Base-by-base conservation (phyloP, 768 basidiomycete species). In the Gautieria morchelliformis region DNA sequence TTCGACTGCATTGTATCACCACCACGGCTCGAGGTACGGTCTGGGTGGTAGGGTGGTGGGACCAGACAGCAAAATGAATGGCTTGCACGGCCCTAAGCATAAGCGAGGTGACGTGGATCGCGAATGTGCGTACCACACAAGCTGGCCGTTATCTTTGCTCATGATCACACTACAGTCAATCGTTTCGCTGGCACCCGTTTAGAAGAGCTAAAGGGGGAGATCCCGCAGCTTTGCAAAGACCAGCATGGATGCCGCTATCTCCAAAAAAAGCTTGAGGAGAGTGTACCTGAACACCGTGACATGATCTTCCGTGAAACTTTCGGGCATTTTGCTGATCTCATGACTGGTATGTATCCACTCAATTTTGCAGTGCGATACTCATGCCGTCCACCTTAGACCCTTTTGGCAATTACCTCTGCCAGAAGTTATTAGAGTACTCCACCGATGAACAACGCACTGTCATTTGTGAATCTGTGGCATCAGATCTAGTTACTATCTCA, bases 251-350 rank as follows among this genome's bases (percentile, higher is more conserved):
- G 96, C 67, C 83, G 96, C 37, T 99, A 97, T 68, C 74, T 99
- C 58, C 96, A 99, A 73, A 98, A 98, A 83, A 97, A 98, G 72
- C 79, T 99, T 24, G 96, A 99, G 69, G 96, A 99, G 67, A 91
- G 90, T 56, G 82, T 87, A 59, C 80, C 95, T 5, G 94, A 95
- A 69, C 94, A 99, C 71, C 83, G 96, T 53, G 96, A 99, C 66
- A 94, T 98, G 89, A 99, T 99, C 69, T 99, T 97, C 80, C 82
- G 89, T 59, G 96, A 99, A 75, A 97, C 95, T 1, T 98, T 95
- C 65, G 85, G 87, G 47, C 94, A 98, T 66, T 97, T 98, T 66
- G 89, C 95, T 49, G 96, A 98, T 63, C 79, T 99, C 60, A 99
- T 99, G 96, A 98, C 93, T 33, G 91, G 89, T 89, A 59, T 32